Conservation (phyloP, 768 basidiomycete genomes). For the Podaxis sp. region DNA sequence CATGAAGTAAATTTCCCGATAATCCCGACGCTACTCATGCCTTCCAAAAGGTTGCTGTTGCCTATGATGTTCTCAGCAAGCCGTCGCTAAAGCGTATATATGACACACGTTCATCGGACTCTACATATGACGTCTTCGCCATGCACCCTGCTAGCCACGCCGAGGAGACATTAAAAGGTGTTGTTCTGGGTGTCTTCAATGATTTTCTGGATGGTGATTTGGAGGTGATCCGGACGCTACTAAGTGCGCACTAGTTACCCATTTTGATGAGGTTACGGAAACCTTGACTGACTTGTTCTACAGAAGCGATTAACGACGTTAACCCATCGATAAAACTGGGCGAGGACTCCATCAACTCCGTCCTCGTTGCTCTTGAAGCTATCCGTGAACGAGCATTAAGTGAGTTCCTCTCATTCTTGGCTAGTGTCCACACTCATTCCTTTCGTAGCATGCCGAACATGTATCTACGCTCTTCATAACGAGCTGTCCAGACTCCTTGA, state of each 20-base stretch:
- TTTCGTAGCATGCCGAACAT: constrained; percentile 67
- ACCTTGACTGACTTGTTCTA: background rate
- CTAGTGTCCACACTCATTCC: background rate
- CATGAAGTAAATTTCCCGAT: constrained; percentile 71
- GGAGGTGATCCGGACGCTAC: constrained; percentile 75
- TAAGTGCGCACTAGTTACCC: constrained; percentile 49
- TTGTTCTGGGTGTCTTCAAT: constrained; percentile 70
- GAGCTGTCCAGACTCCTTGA: constrained; percentile 80
- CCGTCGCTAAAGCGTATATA: constrained; percentile 68
- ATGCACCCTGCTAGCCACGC: constrained; percentile 53
- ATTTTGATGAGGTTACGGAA: background rate
- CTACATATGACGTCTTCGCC: constrained; percentile 53
- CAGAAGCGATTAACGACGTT: constrained; percentile 76
- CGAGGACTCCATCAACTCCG: constrained; percentile 74
- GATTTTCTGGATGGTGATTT: constrained; percentile 87
- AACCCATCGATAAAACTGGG: constrained; percentile 76
- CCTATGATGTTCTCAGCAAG: constrained; percentile 77
- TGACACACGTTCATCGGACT: constrained; percentile 51
- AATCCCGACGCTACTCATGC: constrained; percentile 77
- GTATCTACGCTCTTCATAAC: constrained; percentile 68
- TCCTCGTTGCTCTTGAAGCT: constrained; percentile 66
- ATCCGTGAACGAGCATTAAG: constrained; percentile 77
- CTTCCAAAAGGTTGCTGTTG: constrained; percentile 84
- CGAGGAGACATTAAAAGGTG: constrained; percentile 78
- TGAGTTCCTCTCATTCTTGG: constrained; percentile 29